Conservation (phyloP, 805 yeast species). For the Cyberlindnera meyerae region DNA sequence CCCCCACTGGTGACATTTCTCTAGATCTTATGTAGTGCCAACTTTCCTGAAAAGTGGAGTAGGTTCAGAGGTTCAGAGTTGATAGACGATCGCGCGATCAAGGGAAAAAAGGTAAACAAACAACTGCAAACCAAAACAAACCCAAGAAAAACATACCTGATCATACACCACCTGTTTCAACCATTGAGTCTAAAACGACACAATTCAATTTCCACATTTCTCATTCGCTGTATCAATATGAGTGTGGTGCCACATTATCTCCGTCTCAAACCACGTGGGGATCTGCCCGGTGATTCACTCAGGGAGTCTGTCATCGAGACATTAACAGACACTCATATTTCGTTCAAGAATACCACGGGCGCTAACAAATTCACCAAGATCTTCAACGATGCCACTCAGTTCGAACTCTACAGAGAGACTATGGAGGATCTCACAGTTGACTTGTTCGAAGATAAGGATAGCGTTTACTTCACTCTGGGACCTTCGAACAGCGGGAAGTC, state of each 20-base stretch:
- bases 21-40: no score
- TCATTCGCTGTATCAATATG: constrained; percentile 5
- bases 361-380: constrained; percentile 31
- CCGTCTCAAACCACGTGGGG: constrained; percentile 33
- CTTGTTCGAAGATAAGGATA: constrained; percentile 33
- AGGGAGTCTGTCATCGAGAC: constrained; percentile 22
- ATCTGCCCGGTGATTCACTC: constrained; percentile 9
- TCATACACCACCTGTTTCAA: no score
- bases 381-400: constrained; percentile 30
- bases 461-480: constrained; percentile 44
- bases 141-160: no score
- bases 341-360: constrained; percentile 24
- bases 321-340: constrained; percentile 19
- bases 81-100: no score
- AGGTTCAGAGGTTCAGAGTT: no score
- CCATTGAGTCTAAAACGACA: no score
- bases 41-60: no score
- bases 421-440: constrained; percentile 18
- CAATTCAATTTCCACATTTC: no score
- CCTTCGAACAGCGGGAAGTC: constrained; percentile 51
- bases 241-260: constrained; percentile 32
- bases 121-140: no score
- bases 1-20: no score
- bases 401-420: constrained; percentile 31
- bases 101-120: no score